Evolutionary conservation across 257 asterid species (phyloP).

Genomic region (Vinca minor): DNA sequence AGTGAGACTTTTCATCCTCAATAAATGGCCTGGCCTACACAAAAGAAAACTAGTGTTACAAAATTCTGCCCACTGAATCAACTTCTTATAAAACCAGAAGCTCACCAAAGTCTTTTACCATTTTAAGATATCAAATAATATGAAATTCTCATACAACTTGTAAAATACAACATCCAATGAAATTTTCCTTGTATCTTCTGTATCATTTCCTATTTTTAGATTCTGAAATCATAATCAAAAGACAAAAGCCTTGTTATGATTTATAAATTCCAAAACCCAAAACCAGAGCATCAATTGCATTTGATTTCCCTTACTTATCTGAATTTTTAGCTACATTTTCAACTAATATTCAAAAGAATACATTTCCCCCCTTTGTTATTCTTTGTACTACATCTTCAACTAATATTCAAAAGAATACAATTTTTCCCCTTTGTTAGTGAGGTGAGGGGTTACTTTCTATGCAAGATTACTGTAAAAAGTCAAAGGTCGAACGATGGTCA

Average conservation of each 20-base stretch:
- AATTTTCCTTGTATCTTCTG: background rate
- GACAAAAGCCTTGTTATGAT: background rate
- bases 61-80: constrained; percentile 4
- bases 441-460: too few species aligned
- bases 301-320: too few species aligned
- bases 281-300: background rate
- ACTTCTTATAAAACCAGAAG: background rate
- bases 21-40: constrained; percentile 54
- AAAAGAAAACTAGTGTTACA: constrained; percentile 29
- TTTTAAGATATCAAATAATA: background rate
- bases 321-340: too few species aligned
- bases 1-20: constrained; percentile 49
- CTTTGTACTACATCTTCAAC: too few species aligned
- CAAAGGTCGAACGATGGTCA: too few species aligned
- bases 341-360: too few species aligned
- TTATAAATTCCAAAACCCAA: background rate
- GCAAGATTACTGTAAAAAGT: too few species aligned
- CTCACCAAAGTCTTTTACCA: background rate
- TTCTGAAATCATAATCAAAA: background rate
- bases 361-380: too few species aligned
- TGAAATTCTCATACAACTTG: too few species aligned
- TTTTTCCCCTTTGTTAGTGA: too few species aligned
- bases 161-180: background rate
- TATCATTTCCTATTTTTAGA: background rate
- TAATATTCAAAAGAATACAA: too few species aligned